Base-by-base conservation (phyloP, 306 rosid species). In the Trifolium subterraneum region DNA sequence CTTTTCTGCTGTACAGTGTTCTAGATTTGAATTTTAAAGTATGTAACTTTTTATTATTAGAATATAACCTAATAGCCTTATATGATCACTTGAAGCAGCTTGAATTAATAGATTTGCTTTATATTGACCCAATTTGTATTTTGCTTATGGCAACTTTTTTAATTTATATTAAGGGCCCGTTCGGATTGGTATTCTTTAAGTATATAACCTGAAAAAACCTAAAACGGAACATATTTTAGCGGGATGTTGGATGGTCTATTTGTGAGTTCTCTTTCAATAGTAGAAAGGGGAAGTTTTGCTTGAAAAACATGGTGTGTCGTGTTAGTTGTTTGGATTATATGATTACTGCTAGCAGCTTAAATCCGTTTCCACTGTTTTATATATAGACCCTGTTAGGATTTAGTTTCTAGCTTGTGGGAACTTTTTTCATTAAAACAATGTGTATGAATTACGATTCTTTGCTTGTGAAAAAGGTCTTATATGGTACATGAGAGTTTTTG, bases 191-290 rank as follows among this genome's bases (percentile, higher is more conserved):
- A 7, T 35, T 35, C 4, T 69, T 14, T n/a, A 41, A 16, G 8
- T 29, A 73, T 27, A 14, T 4, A 4, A 3, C 50, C 50, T 44
- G 13, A 13, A 44, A 14, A 1, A 4, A 3, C 50, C 50, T 44
- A 44, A 13, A 44, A 13, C 11, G 47, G 50, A 44, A 44, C 50
- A 4, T 4, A 12, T 3, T 11, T 13, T 13, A 10, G 8, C 11
- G 44, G 47, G n/a, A 55, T 44, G 39, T 7, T 35, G 42, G 63
- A 51, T 54, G 81, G 59, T 70, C 9, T 22, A 41, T 44, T 64
- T 23, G 70, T 42, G 12, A 47, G 33, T 48, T 45, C 10, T 14
- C 15, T 47, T 16, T 20, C 48, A 29, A 7, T 19, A 3, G 8
- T 60, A 42, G 36, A 31, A 48, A 7, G 39, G 8, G 63, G 33